Conservation (phyloP, 2,329 filamentous ascomycete species). For the Aspergillus costaricaensis region DNA sequence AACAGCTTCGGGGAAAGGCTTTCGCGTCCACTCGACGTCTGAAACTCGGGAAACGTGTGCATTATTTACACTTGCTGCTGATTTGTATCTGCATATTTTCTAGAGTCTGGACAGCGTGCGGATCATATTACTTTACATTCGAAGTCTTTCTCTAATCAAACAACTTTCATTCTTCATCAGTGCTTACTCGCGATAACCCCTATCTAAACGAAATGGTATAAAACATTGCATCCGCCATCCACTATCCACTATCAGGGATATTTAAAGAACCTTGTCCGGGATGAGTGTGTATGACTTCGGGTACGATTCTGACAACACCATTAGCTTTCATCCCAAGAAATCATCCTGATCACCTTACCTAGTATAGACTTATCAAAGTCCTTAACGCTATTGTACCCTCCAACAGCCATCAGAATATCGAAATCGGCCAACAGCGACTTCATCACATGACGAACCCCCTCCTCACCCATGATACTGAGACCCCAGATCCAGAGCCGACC, state of each 20-base stretch:
- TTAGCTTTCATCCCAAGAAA: not conserved
- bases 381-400: constrained; percentile 55
- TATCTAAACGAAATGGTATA: not conserved
- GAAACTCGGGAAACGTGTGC: not conserved
- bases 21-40: not conserved
- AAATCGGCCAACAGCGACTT: constrained; percentile 63
- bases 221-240: not conserved
- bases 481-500: constrained; percentile 64
- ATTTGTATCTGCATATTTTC: not conserved
- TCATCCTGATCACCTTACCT: constrained; percentile 20
- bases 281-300: constrained; percentile 46
- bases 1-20: not conserved
- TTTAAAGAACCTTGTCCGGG: constrained; percentile 33
- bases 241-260: not conserved
- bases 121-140: not conserved
- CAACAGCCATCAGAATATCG: constrained; percentile 63
- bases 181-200: not conserved
- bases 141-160: constrained; percentile 3
- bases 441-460: constrained; percentile 63
- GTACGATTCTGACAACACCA: constrained; percentile 39
- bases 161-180: not conserved
- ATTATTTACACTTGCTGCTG: not conserved
- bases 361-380: constrained; percentile 52
- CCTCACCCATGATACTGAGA: constrained; percentile 61
- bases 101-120: not conserved